Evolutionary conservation across 139 green algal species (phyloP), one percentile per base, ranked within the genome.

Genomic region (Medakamo hakoo): DNA sequence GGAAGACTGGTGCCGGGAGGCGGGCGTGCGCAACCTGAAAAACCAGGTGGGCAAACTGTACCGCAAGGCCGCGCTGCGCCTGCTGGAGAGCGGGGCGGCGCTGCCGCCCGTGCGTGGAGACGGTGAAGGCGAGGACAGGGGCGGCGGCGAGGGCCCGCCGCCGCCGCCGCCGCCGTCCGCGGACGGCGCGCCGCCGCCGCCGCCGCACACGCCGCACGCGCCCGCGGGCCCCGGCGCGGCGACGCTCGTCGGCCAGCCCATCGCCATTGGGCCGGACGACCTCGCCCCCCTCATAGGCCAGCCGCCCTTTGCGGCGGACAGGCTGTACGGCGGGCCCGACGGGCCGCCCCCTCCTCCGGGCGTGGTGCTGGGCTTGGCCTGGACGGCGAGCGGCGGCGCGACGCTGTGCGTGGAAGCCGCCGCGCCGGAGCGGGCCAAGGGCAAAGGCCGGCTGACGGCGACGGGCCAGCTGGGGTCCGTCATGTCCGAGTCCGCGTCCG

Each of bases 11-110:
- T 88, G 76, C 62, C 76, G 89, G 30, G 92, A 98, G 80, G 88
- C 92, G 3, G 93, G 93, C 19, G 93, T 99, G 72, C 75, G 93
- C 32, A 96, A 92, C 71, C 73, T 99, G 56, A 95, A 96, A 75
- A 97, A 98, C 69, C 80, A 93, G 58, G 73, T 99, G 24, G 93
- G 98, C 69, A 95, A 94, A 76, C 78, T 96, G 0, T 96, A 96
- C 74, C 80, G 92, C 69, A 96, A 98, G 69, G 82, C 88, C 49
- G 88, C 86, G 1, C 75, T 92, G 20, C 82, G 85, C 65, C 73
- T 94, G 25, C 82, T 86, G 9, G 57, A 74, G 56, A 30, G 60
- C 25, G 74, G 64, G 55, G 58, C 69, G 61, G 56, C 55, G 4
- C 30, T 65, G 25, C 31, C 32, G 9, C 4, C 55, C 0, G 30